These are phyloP conservation scores for Tilletia indica DNA, from an alignment of 1,284 basidiomycete genomes.

Conservation along the genomic window DNA sequence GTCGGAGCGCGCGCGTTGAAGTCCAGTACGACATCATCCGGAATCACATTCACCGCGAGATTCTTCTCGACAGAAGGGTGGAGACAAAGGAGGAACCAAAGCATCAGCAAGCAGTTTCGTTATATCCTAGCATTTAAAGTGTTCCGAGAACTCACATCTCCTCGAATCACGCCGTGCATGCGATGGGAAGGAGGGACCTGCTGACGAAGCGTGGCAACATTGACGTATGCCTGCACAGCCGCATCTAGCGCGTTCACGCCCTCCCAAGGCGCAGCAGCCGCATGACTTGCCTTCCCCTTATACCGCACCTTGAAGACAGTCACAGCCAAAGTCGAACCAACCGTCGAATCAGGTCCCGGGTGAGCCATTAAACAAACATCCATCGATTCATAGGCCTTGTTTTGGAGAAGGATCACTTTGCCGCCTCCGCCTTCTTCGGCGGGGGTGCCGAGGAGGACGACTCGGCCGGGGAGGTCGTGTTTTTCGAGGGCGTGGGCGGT, in stretches of 20 bases:
- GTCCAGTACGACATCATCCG: constrained; percentile 70
- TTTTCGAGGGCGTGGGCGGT: constrained; percentile 67
- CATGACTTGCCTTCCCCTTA: constrained; percentile 43
- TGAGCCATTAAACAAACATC: constrained; percentile 72
- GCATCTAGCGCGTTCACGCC: constrained; percentile 81
- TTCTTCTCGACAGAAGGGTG: too few relatives aligned
- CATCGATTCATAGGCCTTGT: constrained; percentile 73
- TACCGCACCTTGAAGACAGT: constrained; percentile 33
- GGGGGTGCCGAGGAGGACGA: constrained; percentile 81
- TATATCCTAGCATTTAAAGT: too few relatives aligned
- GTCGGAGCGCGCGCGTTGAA: constrained; percentile 70
- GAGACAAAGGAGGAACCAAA: too few relatives aligned
- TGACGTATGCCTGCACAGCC: constrained; percentile 74
- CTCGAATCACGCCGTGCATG: constrained; percentile 57
- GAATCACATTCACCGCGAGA: constrained; percentile 65
- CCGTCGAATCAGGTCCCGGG: constrained; percentile 56
- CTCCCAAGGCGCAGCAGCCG: constrained; percentile 68
- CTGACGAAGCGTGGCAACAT: constrained; percentile 72
- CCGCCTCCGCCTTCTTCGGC: constrained; percentile 69
- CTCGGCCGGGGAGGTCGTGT: constrained; percentile 68
- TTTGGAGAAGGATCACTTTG: constrained; percentile 70
- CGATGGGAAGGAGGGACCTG: constrained; percentile 66
- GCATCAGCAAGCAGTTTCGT: too few relatives aligned
- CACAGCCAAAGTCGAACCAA: constrained; percentile 62
- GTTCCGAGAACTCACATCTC: constrained; percentile 18